Evolutionary conservation across 192 early-diverging fungal genomes (phyloP).

Genomic region (Helicostylum pulchrum): DNA sequence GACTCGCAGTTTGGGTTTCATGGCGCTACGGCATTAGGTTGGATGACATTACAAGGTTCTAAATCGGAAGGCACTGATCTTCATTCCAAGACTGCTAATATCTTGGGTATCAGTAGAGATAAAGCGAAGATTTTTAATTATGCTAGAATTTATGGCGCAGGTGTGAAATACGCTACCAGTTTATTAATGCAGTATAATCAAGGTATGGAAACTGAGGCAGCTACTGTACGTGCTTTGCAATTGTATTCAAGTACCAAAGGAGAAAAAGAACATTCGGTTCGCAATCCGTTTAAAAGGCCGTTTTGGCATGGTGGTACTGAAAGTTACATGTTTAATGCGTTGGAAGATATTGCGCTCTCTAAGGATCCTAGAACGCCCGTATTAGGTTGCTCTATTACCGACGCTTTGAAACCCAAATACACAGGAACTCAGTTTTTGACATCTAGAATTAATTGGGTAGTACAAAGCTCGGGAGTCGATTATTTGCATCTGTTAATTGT

Average conservation of each 20-base stretch:
- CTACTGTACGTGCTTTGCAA: conserved; percentile 57
- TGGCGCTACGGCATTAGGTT: conserved; percentile 90
- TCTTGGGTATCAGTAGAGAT: conserved; percentile 84
- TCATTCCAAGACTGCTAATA: conserved; percentile 87
- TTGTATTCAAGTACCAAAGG: conserved; percentile 89
- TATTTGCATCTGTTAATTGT: conserved; percentile 92
- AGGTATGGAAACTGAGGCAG: conserved; percentile 61
- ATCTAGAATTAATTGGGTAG: conserved; percentile 94
- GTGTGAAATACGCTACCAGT: conserved; percentile 74
- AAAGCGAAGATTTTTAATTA: conserved; percentile 97
- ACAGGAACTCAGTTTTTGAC: conserved; percentile 69
- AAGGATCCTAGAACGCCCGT: conserved; percentile 81
- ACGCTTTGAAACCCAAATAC: conserved; percentile 65
- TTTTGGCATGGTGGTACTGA: conserved; percentile 92
- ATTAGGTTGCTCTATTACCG: conserved; percentile 83
- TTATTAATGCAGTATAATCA: conserved; percentile 80
- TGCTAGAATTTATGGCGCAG: conserved; percentile 93
- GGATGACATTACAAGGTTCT: conserved; percentile 96
- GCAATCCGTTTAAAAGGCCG: conserved; percentile 24
- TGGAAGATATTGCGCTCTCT: conserved; percentile 77
- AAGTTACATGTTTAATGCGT: conserved; percentile 90
- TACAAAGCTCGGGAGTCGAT: conserved; percentile 97
- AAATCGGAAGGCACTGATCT: conserved; percentile 87
- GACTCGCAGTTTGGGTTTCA: conserved; percentile 92
- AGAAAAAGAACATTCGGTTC: conserved; percentile 36